Conservation (phyloP, 495 filamentous ascomycete species). For the Tuber umbilicatum region DNA sequence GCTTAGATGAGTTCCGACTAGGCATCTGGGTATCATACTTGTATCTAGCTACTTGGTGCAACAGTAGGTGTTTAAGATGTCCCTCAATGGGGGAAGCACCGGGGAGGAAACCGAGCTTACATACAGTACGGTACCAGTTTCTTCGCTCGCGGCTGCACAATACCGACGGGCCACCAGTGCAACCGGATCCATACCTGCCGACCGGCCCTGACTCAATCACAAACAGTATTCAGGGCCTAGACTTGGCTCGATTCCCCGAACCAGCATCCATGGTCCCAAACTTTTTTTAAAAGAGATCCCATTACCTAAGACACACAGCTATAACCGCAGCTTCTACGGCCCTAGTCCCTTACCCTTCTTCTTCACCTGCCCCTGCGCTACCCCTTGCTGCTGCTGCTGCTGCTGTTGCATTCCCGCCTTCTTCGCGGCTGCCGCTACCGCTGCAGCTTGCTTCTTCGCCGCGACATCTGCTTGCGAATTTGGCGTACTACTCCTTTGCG, state of each 20-base stretch:
- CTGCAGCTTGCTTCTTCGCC: neutral
- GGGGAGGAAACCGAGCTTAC: neutral
- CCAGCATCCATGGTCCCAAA: neutral
- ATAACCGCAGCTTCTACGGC: neutral
- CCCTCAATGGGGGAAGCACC: too few relatives aligned
- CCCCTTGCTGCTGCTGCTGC: neutral
- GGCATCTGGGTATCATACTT: too few relatives aligned
- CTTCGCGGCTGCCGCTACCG: neutral
- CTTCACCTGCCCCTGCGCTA: neutral
- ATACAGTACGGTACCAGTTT: neutral
- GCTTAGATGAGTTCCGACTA: too few relatives aligned
- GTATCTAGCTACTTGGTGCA: too few relatives aligned
- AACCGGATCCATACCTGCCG: neutral
- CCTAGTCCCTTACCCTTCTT: neutral
- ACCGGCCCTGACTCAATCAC: neutral
- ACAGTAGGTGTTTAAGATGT: too few relatives aligned
- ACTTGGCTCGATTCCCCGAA: too few relatives aligned
- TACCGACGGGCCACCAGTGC: neutral
- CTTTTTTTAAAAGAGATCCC: neutral
- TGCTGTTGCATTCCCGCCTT: neutral
- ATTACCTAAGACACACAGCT: neutral
- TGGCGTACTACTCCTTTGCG: slow-evolving; percentile 5
- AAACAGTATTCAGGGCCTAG: too few relatives aligned
- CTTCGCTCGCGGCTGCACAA: neutral
- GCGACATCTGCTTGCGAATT: neutral